Base-by-base conservation (phyloP, 495 filamentous ascomycete genomes). In the Xylaria flabelliformis region DNA sequence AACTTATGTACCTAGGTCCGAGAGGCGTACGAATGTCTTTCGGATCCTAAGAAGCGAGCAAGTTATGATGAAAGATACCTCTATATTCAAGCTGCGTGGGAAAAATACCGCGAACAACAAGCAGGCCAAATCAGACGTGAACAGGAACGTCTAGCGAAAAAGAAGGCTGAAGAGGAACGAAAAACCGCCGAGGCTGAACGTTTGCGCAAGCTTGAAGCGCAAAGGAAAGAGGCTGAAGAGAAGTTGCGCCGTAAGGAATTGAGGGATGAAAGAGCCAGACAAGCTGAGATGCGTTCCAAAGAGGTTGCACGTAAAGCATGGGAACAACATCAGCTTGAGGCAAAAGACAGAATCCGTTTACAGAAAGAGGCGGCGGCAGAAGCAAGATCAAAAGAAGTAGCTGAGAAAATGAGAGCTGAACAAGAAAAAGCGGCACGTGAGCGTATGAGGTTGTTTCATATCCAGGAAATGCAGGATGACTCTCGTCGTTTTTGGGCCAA, bases 21-120 rank as follows among this genome's bases (percentile, higher is more conserved):
- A 7, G 62, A 64, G 39, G 62, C 62, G 21, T 64, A 42, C 12
- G 41, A 48, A 8, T 29, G 6, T 29, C 39, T 64, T n/a, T 64
- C 62, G 10, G 41, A 64, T 44, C 39, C 62, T 3, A 5, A 7
- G 7, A 64, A 48, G 24, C 41, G 62, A 26, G 39, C 36, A 5
- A 21, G 5, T 1, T 64, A 64, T 6, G 62, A 64, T 10, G 7
- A 3, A 8, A 8, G 0, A 1, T 48, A 64, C 39, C 12, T 64
- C 7, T 10, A 8, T 21, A 12, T 64, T 26, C 39, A 48, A 46
- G 9, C 2, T n/a, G 24, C 8, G 19, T 64, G 62, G 62, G 36
- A 4, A 3, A 8, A 4, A 29, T 64, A 64, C 21, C 9, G 8
- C 5, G 8, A 9, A 42, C 21, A 32, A n/a, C 36, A 17, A 8